Percentiles rank a stretch among this genome's conserved stretches.
Conservation (phyloP, 2,329 filamentous ascomycete genomes). For the Conoideocrella luteorostrata region DNA sequence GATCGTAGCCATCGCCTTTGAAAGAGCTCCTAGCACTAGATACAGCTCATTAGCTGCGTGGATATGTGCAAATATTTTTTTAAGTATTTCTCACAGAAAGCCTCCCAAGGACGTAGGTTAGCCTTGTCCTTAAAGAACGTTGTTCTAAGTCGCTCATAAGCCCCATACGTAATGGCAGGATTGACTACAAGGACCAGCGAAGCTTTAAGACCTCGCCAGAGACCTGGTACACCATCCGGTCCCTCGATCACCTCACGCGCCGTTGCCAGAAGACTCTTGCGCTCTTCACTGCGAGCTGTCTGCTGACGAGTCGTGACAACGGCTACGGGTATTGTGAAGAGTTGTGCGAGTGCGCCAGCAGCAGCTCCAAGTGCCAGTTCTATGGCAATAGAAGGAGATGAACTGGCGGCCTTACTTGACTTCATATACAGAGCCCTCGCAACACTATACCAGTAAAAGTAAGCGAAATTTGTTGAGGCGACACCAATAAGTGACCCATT, state of each 20-base stretch:
- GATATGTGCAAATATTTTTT: too few relatives aligned
- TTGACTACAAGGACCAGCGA: constrained; percentile 94
- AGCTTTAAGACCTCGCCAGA: constrained; percentile 94
- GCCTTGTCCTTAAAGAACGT: constrained; percentile 70
- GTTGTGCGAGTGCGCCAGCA: constrained; percentile 83
- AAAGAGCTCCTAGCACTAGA: constrained; percentile 81
- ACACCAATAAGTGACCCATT: constrained; percentile 82
- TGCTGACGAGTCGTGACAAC: constrained; percentile 96
- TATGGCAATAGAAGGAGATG: constrained; percentile 66
- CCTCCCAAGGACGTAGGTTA: constrained; percentile 74
- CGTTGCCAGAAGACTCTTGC: constrained; percentile 81
- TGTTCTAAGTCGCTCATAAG: constrained; percentile 83
- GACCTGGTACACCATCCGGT: constrained; percentile 79
- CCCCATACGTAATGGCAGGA: constrained; percentile 94
- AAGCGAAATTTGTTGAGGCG: constrained; percentile 96
- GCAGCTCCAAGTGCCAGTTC: constrained; percentile 82
- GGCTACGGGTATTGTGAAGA: constrained; percentile 94
- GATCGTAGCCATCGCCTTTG: constrained; percentile 87
- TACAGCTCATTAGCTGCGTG: background rate
- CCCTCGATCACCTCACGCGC: constrained; percentile 83
- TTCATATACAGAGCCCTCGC: constrained; percentile 75
- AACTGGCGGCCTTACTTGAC: constrained; percentile 38
- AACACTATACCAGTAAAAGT: constrained; percentile 98
- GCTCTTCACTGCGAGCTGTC: constrained; percentile 77
- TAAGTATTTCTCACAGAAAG: constrained; percentile 90